These are phyloP conservation scores for Talaromyces nanjingensis DNA, from an alignment of 495 filamentous ascomycete species.

Conservation along the genomic window DNA sequence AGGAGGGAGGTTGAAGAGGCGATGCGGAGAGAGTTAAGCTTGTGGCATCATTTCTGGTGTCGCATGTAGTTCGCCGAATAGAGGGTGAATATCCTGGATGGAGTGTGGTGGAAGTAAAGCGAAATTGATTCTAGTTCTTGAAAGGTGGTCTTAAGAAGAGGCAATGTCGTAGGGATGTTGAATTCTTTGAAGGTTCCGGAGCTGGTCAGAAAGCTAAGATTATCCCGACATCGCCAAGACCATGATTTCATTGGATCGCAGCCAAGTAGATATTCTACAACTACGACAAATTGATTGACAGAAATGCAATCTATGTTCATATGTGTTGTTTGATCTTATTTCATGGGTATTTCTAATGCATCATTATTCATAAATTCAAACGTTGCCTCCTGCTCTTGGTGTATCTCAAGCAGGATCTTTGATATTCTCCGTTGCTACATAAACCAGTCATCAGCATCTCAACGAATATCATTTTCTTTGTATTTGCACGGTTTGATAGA, in stretches of 20 bases:
- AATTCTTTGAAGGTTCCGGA: slow-evolving; percentile 4
- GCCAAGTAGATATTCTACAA: not conserved
- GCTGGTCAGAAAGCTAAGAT: not conserved
- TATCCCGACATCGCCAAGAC: slow-evolving; percentile 1
- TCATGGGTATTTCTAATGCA: not conserved
- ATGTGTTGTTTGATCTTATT: not conserved
- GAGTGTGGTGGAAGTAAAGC: no score
- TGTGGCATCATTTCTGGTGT: not conserved
- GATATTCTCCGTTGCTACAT: slow-evolving; percentile 72
- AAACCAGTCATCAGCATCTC: not conserved
- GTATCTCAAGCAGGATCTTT: slow-evolving; percentile 61
- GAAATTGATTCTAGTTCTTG: not conserved
- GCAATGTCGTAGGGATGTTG: not conserved
- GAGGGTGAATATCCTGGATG: not conserved
- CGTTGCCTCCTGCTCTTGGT: not conserved
- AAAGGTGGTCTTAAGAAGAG: not conserved
- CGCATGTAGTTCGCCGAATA: not conserved
- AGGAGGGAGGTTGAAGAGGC: not conserved
- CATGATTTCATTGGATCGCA: not conserved
- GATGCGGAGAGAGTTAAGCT: slow-evolving; percentile 3
- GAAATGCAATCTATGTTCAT: not conserved
- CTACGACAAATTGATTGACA: not conserved
- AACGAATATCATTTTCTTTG: not conserved
- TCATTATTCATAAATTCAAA: not conserved
- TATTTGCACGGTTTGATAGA: not conserved